A percentile compares a stretch with the other conserved stretches of the same genome.
Evolutionary conservation across 768 basidiomycete species (phyloP).

Genomic region (Cystobasidium ongulense): DNA sequence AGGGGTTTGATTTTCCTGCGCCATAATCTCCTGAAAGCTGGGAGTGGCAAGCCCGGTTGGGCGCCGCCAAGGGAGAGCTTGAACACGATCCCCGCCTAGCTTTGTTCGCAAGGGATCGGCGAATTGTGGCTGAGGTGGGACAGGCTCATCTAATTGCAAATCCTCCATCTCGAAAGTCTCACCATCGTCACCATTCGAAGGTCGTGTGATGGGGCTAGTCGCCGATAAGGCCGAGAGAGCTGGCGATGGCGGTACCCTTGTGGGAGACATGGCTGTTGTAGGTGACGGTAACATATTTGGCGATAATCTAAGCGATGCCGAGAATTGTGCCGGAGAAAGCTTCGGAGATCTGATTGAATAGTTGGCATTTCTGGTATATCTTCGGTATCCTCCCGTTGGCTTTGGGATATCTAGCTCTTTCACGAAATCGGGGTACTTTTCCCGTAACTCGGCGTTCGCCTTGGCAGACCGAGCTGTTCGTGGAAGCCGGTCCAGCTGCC

Average conservation of each 20-base stretch:
- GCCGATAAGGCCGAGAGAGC: neutral
- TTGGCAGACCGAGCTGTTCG: slow-evolving; percentile 54
- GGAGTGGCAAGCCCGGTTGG: neutral
- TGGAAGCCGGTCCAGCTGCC: slow-evolving; percentile 62
- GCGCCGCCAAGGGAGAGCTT: slow-evolving; percentile 1
- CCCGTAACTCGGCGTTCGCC: slow-evolving; percentile 55
- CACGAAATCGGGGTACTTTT: slow-evolving; percentile 64
- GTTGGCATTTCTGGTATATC: neutral
- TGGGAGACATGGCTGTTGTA: neutral
- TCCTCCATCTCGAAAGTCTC: slow-evolving; percentile 32
- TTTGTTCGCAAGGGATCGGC: neutral
- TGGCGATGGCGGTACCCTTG: slow-evolving; percentile 1
- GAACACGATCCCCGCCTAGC: neutral
- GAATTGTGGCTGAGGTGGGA: neutral
- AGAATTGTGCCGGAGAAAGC: slow-evolving; percentile 11
- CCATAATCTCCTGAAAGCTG: slow-evolving; percentile 24
- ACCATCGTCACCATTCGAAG: slow-evolving; percentile 17
- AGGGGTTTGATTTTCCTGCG: neutral
- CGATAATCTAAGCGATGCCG: neutral
- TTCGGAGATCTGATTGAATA: neutral
- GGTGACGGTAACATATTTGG: neutral
- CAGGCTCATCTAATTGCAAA: slow-evolving; percentile 10
- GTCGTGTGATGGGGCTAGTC: neutral
- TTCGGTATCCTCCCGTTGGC: slow-evolving; percentile 30
- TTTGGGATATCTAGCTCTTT: slow-evolving; percentile 47